Conservation (phyloP, 2,329 filamentous ascomycete species). For the Cucurbitaria berberidis region DNA sequence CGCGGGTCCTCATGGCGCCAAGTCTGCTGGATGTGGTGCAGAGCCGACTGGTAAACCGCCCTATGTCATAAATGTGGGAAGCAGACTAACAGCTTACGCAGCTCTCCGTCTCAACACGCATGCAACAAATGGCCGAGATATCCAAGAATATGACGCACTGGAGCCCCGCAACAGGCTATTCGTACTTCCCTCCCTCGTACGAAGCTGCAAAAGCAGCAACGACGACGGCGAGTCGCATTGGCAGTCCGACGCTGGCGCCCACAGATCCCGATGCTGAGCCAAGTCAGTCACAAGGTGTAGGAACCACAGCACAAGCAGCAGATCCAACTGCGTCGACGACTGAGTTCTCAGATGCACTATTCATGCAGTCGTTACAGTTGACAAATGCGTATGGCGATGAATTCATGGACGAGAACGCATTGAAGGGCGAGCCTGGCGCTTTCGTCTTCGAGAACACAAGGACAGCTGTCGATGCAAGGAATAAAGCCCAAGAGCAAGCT, state of each 20-base stretch:
- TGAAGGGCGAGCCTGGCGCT: slow-evolving; percentile 67
- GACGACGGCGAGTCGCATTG: slow-evolving; percentile 34
- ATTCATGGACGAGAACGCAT: slow-evolving; percentile 68
- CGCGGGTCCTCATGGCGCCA: slow-evolving; percentile 67
- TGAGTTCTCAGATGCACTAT: slow-evolving; percentile 42
- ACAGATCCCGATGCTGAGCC: slow-evolving; percentile 34
- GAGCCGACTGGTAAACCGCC: slow-evolving; percentile 57
- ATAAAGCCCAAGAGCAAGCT: slow-evolving; percentile 44
- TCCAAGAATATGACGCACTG: slow-evolving; percentile 63
- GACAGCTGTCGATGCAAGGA: slow-evolving; percentile 50
- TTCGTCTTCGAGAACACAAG: slow-evolving; percentile 62
- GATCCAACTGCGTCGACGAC: slow-evolving; percentile 24
- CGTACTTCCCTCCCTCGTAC: slow-evolving; percentile 60
- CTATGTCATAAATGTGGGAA: not conserved
- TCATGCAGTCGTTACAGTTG: slow-evolving; percentile 57
- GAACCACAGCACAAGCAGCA: slow-evolving; percentile 9
- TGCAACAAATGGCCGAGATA: slow-evolving; percentile 62
- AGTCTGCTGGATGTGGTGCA: slow-evolving; percentile 65
- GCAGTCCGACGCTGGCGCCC: slow-evolving; percentile 38
- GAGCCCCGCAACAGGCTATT: slow-evolving; percentile 65
- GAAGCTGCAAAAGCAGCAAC: slow-evolving; percentile 45
- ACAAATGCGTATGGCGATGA: slow-evolving; percentile 63
- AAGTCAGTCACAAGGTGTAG: slow-evolving; percentile 29
- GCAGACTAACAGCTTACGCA: slow-evolving; percentile 32
- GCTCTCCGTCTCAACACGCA: slow-evolving; percentile 62